Evolutionary conservation across 495 filamentous ascomycete species (phyloP), one percentile per base, ranked within the genome.

Genomic region (Friedmanniomyces endolithicus): DNA sequence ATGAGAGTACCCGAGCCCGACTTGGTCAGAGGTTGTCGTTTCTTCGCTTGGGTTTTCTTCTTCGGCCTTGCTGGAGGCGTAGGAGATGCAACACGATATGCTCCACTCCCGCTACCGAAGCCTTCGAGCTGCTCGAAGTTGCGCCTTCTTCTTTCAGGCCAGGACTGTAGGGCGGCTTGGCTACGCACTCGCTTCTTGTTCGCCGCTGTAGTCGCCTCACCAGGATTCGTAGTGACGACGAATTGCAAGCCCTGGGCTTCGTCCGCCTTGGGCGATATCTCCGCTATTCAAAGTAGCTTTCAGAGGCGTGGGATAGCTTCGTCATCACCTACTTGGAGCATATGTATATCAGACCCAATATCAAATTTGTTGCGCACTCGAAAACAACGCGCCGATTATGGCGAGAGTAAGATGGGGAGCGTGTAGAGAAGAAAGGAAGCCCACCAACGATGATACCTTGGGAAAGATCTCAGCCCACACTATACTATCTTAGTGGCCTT

Each of bases 161-260:
- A 60, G 4, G 52, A 56, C 29, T 47, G 45, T 12, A 56, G n/a
- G 2, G 57, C 57, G 1, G 57, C 57, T 6, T 45, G 22, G 2
- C 46, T 46, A 2, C 57, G 52, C 4, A 60, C 41, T 6, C 57
- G 57, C 23, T 31, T 19, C 35, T 45, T 55, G 48, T 60, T 48
- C 14, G 41, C 56, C 31, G 56, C 41, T 7, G 50, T 24, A 27
- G 3, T 53, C 29, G 34, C 20, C 19, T 55, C 41, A 16, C 24
- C 31, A 1, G 56, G 56, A 23, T 58, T 58, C 6, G 49, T 58
- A 8, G 56, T 58, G 4, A 58, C 50, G 6, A 58, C 40, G 35
- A 58, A 58, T 7, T 51, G 50, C 43, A 58, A 44, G 1, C 52
- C 40, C 9, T 31, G 20, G 22, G 2, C 24, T 45, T 45, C 19